Conservation (phyloP, 208 protist species). For the Trypanosoma lewisi region DNA sequence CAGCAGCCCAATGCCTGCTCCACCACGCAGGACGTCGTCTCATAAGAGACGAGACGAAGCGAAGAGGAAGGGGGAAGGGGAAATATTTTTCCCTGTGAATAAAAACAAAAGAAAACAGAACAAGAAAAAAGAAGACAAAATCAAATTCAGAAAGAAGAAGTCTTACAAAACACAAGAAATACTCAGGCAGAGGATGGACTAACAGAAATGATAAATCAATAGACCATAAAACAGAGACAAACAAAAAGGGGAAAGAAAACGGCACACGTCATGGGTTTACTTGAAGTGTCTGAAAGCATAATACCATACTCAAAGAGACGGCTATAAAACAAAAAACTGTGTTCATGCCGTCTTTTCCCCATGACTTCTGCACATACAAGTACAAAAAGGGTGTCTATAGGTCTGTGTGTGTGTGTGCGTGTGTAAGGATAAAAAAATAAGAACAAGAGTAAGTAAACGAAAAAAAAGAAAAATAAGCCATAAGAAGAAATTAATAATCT, state of each 20-base stretch:
- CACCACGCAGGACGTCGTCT: constrained; percentile 2
- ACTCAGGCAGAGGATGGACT: not conserved
- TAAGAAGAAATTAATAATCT: no score
- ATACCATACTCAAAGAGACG: not conserved
- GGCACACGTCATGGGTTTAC: not conserved
- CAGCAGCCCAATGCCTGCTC: not conserved
- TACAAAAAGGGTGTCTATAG: not conserved
- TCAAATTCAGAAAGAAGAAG: constrained; percentile 1
- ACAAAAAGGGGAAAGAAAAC: not conserved
- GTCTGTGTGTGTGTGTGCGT: no score
- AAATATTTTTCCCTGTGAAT: not conserved
- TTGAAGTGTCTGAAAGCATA: not conserved
- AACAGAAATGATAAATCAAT: not conserved
- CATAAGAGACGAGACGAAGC: no score
- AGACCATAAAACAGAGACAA: not conserved
- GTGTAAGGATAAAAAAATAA: no score
- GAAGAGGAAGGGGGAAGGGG: no score
- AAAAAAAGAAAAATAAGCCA: no score
- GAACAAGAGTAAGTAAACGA: not conserved
- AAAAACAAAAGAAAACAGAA: constrained; percentile 3
- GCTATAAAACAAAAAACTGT: no score
- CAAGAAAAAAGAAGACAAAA: not conserved
- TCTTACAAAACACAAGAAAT: not conserved
- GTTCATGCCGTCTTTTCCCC: no score
- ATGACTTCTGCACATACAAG: no score